Base-by-base conservation (phyloP, 768 basidiomycete species). In the Pleurotus citrinopileatus region DNA sequence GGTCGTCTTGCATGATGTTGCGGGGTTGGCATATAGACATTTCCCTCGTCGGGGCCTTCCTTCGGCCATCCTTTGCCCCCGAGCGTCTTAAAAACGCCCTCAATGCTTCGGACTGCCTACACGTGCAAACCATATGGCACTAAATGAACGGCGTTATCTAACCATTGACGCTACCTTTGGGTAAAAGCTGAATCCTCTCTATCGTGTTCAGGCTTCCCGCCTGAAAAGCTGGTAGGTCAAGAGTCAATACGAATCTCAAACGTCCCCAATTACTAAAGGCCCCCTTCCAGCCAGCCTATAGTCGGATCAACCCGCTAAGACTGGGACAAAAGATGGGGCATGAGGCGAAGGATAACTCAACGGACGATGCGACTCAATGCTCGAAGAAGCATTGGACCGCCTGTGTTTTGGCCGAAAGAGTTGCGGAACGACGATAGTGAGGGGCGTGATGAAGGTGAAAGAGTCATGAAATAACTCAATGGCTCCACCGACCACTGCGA, bases 381-480 rank as follows among this genome's bases (percentile, higher is more conserved):
- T 40, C 6, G 19, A 40, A 40, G 38, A 40, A 40, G 38, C 19
- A 40, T 8, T n/a, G 19, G 5, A 17, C 12, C 38, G 29, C 38
- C 17, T 6, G 15, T 40, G 38, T 7, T 13, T 40, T 6, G 17
- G 50, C 27, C 51, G 47, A 47, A 47, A 58, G 61, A 61, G 46
- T 42, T 56, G 38, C 45, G 59, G 23, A 56, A 46, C 42, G 38
- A 57, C 52, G 52, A 52, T 52, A 27, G 56, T 42, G 29, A 37
- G 48, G 55, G 50, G 23, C n/a, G 53, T 57, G 57, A 55, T 59
- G 59, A 53, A 57, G 54, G 57, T 55, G 38, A 53, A 56, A 55
- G 46, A 51, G 52, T 53, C 46, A 53, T 55, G 42, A 52, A 53
- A 52, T 57, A 50, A 60, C 59, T 47, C 22, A 53, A 60, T 55